Evolutionary conservation across 257 asterid species (phyloP).

Genomic region (Solanum tarapatanum): DNA sequence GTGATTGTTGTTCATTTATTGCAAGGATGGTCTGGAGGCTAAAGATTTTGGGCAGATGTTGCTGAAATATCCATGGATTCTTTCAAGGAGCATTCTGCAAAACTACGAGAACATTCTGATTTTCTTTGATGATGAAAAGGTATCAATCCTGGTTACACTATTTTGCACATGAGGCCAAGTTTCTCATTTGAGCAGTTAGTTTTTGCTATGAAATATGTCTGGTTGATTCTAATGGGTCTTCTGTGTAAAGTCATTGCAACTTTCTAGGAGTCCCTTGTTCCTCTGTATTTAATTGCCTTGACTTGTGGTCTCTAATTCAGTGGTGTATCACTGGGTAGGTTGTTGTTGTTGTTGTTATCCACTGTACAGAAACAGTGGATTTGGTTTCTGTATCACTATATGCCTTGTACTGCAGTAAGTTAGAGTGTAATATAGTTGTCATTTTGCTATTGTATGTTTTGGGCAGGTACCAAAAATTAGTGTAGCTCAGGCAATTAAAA

Average conservation of each 20-base stretch:
- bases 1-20: slow-evolving; percentile 3
- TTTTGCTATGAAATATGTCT: neutral
- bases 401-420: neutral
- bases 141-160: slow-evolving; percentile 3
- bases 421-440: neutral
- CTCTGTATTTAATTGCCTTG: neutral
- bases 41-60: slow-evolving; percentile 53
- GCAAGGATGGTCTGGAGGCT: slow-evolving; percentile 43
- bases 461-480: slow-evolving; percentile 57
- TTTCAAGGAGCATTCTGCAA: slow-evolving; percentile 51
- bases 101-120: slow-evolving; percentile 48
- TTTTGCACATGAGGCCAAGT: neutral
- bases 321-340: neutral
- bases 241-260: neutral
- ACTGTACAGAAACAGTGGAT: neutral
- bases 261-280: neutral
- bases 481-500: slow-evolving; percentile 47
- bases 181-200: neutral
- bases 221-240: neutral
- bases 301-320: neutral
- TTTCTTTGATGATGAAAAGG: slow-evolving; percentile 69
- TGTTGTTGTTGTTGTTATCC: neutral
- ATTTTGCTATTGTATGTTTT: neutral
- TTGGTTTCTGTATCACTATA: neutral
- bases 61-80: slow-evolving; percentile 90